Evolutionary conservation across 2,329 filamentous ascomycete species (phyloP).

Genomic region (Penicillium sclerotigenum): DNA sequence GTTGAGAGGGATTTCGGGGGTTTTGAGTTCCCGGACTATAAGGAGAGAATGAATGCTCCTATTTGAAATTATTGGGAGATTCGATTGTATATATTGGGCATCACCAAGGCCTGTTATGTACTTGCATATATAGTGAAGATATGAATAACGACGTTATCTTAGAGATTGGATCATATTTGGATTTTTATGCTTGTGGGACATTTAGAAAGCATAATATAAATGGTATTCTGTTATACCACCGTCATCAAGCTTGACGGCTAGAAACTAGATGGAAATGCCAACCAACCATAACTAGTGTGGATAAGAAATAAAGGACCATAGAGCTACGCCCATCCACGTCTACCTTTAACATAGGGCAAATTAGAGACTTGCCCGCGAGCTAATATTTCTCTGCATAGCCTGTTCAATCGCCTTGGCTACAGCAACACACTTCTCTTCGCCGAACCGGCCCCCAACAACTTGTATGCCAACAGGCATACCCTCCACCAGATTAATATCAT

Average conservation of each 20-base stretch:
- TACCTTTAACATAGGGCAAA: too few relatives aligned
- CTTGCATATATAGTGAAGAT: background rate
- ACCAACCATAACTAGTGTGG: background rate
- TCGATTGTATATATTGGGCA: background rate
- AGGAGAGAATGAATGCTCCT: conserved; percentile 23
- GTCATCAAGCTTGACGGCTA: background rate
- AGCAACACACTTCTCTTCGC: conserved; percentile 34
- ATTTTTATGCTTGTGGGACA: background rate
- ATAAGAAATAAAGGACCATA: too few relatives aligned
- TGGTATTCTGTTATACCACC: too few relatives aligned
- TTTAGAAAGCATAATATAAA: background rate
- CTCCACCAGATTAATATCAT: conserved; percentile 33
- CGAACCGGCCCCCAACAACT: conserved; percentile 33
- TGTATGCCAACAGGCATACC: conserved; percentile 37
- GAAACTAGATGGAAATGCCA: background rate
- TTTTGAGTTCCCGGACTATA: conserved; percentile 26
- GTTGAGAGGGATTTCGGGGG: conserved; percentile 23
- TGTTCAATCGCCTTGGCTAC: conserved; percentile 34
- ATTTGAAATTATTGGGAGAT: conserved; percentile 3
- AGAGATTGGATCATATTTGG: background rate
- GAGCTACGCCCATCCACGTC: too few relatives aligned
- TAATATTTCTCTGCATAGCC: conserved; percentile 15
- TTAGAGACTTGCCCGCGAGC: conserved; percentile 11
- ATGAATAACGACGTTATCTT: background rate
- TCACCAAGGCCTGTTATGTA: background rate